Conservation (phyloP, 2,329 filamentous ascomycete genomes). For the Torrubiella hemipterigena region DNA sequence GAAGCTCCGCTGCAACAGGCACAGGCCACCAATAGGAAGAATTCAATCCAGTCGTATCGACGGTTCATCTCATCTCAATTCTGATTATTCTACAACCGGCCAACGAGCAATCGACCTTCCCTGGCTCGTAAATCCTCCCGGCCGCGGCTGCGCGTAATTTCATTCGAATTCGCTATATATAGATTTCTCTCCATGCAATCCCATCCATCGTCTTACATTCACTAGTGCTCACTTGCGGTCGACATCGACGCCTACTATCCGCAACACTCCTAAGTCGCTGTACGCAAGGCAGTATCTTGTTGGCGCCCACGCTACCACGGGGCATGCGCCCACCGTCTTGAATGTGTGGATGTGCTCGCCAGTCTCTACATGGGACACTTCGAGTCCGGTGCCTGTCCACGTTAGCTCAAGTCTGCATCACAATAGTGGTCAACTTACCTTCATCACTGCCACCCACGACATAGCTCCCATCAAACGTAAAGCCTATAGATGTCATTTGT, state of each 20-base stretch:
- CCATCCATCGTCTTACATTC: neutral
- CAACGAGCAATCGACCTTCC: no score
- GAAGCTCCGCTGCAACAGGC: no score
- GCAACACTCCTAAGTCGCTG: slow-evolving; percentile 54
- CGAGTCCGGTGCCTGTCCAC: slow-evolving; percentile 43
- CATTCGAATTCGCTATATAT: no score
- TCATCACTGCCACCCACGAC: slow-evolving; percentile 65
- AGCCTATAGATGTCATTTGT: slow-evolving; percentile 33
- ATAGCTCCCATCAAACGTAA: slow-evolving; percentile 68
- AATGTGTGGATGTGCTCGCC: slow-evolving; percentile 62
- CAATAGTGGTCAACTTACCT: slow-evolving; percentile 26
- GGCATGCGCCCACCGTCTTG: slow-evolving; percentile 52
- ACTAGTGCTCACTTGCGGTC: slow-evolving; percentile 21
- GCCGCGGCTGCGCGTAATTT: no score
- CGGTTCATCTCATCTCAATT: no score
- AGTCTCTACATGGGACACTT: slow-evolving; percentile 61
- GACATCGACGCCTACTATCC: slow-evolving; percentile 52
- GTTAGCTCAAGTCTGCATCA: slow-evolving; percentile 4
- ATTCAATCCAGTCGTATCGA: no score
- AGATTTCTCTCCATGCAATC: neutral
- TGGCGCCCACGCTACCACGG: slow-evolving; percentile 66
- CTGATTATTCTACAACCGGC: no score
- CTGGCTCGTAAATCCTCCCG: no score
- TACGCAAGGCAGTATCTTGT: slow-evolving; percentile 64
- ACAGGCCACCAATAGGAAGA: no score